Base-by-base conservation (phyloP, 1,284 basidiomycete genomes). In the Hemileia vastatrix region DNA sequence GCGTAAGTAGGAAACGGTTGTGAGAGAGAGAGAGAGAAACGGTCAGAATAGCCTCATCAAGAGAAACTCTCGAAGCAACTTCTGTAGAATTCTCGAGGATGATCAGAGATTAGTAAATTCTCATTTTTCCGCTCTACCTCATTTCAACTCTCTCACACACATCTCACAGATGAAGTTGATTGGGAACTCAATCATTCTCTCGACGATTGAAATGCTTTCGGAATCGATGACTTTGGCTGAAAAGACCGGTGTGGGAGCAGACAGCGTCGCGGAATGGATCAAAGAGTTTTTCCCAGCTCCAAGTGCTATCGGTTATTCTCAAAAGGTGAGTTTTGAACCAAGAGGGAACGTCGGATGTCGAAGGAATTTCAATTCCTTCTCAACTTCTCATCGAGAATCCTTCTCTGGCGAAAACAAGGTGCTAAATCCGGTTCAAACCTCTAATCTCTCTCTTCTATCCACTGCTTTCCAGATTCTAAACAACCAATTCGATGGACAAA, bases 221-320 rank as follows among this genome's bases (percentile, higher is more conserved):
- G 90, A 93, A 77, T 80, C 82, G 40, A 84, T 87, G 73, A 93
- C 90, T 2, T 81, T 93, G 15, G 86, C 85, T 1, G 87, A 90
- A 71, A 90, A 90, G 76, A 81, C 87, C 0, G 90, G 89, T 15
- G 86, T 93, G 19, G 85, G 84, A 3, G 78, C 84, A 1, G 80
- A 82, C 8, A 79, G 82, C 15, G 79, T 85, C 48, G n/a, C n/a
- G n/a, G n/a, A n/a, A n/a, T n/a, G 65, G 59, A 63, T 72, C 24
- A 49, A 70, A 33, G 68, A 68, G 54, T 71, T 71, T 54, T 71
- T 64, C 64, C 68, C 68, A 6, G 70, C 70, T 8, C 70, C 70
- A 11, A 69, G 67, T 23, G 70, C 70, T 3, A 54, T 71, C 18
- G 68, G 68, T 3, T 71, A 71, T 47, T 65, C 66, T 51, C 70